Percentiles rank a stretch among this genome's conserved stretches.
These are phyloP conservation scores for Didymella keratinophila DNA, from an alignment of 2,329 filamentous ascomycete species.

Conservation along the genomic window DNA sequence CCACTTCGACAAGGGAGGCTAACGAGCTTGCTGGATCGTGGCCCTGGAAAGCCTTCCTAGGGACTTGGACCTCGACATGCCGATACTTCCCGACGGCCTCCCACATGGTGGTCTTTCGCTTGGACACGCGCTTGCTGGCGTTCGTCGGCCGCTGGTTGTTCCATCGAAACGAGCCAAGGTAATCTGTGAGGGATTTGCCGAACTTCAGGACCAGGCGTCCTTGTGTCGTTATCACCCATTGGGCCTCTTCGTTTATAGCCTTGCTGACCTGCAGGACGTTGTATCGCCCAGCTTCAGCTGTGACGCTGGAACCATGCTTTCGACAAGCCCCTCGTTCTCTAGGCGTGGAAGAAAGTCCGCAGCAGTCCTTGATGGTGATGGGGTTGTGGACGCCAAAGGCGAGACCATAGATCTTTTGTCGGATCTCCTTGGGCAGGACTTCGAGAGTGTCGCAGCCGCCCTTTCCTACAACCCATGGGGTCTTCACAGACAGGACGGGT, in stretches of 20 bases:
- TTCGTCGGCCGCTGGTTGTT: not conserved
- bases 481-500: not conserved
- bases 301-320: conserved; percentile 20
- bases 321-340: conserved; percentile 24
- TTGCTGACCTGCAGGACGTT: conserved; percentile 24
- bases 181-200: conserved; percentile 2
- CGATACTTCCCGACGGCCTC: conserved; percentile 17
- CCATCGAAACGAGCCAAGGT: conserved; percentile 14
- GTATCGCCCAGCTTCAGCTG: conserved; percentile 17
- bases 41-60: not conserved
- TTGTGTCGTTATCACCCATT: conserved; percentile 22
- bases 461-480: not conserved
- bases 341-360: conserved; percentile 19
- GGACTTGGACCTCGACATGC: conserved; percentile 7
- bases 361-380: conserved; percentile 25
- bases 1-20: not conserved
- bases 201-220: conserved; percentile 13
- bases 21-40: not conserved
- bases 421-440: conserved; percentile 21
- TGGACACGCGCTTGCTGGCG: not conserved
- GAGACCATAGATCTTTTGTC: conserved; percentile 21
- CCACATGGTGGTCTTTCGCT: conserved; percentile 18
- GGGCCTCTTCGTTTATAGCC: conserved; percentile 20
- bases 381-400: conserved; percentile 17
- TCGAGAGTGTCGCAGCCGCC: conserved; percentile 21